Conservation (phyloP, 2,329 filamentous ascomycete genomes). For the Nigrograna mackinnonii region DNA sequence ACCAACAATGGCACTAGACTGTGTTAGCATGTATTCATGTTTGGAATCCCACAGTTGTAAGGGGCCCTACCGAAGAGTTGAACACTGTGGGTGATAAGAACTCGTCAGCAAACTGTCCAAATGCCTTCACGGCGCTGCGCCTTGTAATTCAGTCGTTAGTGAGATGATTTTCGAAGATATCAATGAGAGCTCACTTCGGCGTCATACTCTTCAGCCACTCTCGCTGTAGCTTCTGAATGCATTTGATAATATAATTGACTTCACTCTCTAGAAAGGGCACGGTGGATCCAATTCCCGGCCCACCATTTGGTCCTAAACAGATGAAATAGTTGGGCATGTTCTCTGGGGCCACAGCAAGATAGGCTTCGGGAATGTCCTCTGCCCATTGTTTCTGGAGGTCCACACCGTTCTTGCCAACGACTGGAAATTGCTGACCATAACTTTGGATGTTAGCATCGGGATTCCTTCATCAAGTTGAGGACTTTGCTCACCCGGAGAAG, state of each 20-base stretch:
- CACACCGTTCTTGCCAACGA: constrained; percentile 2
- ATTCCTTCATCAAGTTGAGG: too few relatives aligned
- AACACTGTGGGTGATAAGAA: constrained; percentile 2
- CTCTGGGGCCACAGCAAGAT: background rate
- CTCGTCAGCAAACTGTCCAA: background rate
- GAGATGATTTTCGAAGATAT: background rate
- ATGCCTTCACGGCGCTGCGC: background rate
- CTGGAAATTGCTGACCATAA: too few relatives aligned
- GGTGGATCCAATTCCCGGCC: too few relatives aligned
- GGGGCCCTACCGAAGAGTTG: too few relatives aligned
- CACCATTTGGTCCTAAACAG: background rate
- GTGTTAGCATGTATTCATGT: constrained; percentile 3
- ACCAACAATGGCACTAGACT: background rate
- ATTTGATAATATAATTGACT: too few relatives aligned
- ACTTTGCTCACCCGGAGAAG: too few relatives aligned
- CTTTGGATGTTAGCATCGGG: too few relatives aligned
- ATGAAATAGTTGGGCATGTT: background rate
- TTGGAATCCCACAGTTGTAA: constrained; percentile 6
- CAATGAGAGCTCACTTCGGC: too few relatives aligned
- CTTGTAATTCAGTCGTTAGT: background rate
- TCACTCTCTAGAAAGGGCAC: too few relatives aligned
- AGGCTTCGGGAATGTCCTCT: background rate
- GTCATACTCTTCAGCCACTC: too few relatives aligned
- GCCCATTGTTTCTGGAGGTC: constrained; percentile 2
- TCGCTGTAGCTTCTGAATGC: too few relatives aligned